A percentile compares a stretch with the other conserved stretches of the same genome.
Conservation (phyloP, 768 basidiomycete genomes). For the Grammothele lineata region DNA sequence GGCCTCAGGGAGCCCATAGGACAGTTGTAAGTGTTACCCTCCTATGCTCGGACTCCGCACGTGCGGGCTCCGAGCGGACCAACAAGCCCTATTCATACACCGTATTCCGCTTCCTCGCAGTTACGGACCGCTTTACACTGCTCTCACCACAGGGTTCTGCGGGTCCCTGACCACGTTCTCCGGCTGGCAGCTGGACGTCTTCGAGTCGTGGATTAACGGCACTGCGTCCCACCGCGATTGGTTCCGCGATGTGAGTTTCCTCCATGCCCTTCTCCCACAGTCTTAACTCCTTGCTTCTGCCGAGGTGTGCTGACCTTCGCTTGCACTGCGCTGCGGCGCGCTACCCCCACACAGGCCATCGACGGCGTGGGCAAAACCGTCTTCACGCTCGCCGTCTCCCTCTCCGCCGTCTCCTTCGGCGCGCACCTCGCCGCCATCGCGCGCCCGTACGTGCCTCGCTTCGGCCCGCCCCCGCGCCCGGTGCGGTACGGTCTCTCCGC, state of each 20-base stretch:
- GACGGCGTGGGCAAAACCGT: conserved; percentile 81
- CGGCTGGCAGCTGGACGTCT: conserved; percentile 88
- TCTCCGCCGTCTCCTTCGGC: conserved; percentile 79
- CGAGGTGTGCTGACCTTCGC: too few relatives aligned
- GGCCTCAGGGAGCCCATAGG: conserved; percentile 70
- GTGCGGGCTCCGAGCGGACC: neutral
- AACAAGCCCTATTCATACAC: neutral
- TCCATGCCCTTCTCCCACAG: too few relatives aligned
- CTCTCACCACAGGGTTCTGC: conserved; percentile 90
- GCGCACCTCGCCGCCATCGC: conserved; percentile 48
- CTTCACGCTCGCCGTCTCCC: conserved; percentile 72
- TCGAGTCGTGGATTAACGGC: conserved; percentile 78
- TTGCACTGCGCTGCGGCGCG: conserved; percentile 6
- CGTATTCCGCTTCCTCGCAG: conserved; percentile 33
- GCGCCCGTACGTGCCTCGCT: conserved; percentile 36
- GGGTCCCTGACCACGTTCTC: conserved; percentile 97
- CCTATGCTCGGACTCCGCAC: neutral
- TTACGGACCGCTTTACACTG: conserved; percentile 85
- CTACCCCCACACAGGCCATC: conserved; percentile 53
- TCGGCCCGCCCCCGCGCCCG: conserved; percentile 38
- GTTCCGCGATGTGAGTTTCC: conserved; percentile 61
- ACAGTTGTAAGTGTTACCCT: conserved; percentile 54
- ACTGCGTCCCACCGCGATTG: conserved; percentile 52
- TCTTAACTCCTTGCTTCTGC: neutral
- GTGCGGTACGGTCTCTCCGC: conserved; percentile 49